Evolutionary conservation across 768 basidiomycete genomes (phyloP).

Genomic region (Pulveroboletus sp.): DNA sequence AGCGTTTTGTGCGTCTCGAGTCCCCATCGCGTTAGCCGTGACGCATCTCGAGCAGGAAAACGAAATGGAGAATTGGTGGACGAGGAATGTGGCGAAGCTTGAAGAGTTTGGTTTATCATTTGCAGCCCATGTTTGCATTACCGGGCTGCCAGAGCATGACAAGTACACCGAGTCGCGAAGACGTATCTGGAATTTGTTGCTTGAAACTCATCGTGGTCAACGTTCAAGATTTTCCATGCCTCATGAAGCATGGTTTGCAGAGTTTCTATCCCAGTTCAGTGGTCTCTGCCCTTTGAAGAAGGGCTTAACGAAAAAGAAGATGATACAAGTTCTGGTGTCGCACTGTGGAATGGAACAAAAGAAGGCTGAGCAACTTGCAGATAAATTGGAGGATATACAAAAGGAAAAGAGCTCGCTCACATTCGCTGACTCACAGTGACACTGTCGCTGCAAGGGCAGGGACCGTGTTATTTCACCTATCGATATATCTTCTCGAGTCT

Average conservation of each 20-base stretch:
- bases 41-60: not conserved
- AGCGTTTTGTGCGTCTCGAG: not conserved
- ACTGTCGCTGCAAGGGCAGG: too few relatives aligned
- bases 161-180: constrained; percentile 1
- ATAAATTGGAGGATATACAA: not conserved
- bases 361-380: constrained; percentile 1
- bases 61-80: constrained; percentile 2
- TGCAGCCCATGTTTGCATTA: constrained; percentile 1
- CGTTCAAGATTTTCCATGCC: constrained; percentile 2
- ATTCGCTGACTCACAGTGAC: too few relatives aligned
- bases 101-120: not conserved
- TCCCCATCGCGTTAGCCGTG: constrained; percentile 1
- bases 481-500: too few relatives aligned
- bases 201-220: not conserved
- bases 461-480: too few relatives aligned
- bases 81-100: not conserved
- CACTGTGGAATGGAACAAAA: not conserved
- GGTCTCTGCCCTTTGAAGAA: not conserved
- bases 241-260: not conserved
- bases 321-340: not conserved
- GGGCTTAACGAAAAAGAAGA: not conserved
- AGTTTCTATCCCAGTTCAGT: not conserved
- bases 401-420: too few relatives aligned
- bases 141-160: not conserved
- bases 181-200: not conserved